Conservation (phyloP, 2,329 filamentous ascomycete species). For the Neofusicoccum ribis region DNA sequence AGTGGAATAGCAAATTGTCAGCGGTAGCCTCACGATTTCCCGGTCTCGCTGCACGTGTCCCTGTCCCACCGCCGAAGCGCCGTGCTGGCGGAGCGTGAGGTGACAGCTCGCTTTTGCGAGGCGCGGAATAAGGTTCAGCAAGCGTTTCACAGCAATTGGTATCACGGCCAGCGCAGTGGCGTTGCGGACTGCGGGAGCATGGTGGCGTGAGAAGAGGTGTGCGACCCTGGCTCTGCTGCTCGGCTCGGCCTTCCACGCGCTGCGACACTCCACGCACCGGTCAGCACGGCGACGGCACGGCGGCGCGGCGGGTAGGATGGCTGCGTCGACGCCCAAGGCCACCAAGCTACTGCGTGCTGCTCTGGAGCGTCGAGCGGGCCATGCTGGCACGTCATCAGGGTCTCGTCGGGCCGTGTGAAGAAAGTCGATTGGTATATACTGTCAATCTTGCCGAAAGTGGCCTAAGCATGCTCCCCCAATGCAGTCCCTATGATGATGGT, state of each 20-base stretch:
- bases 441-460: neutral
- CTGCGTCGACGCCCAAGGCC: neutral
- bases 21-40: too few relatives aligned
- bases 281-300: neutral
- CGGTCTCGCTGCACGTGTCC: neutral
- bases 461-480: neutral
- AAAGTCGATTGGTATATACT: slow-evolving; percentile 1
- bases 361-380: too few relatives aligned
- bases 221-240: neutral
- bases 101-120: neutral
- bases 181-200: neutral
- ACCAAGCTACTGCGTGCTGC: neutral
- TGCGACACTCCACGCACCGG: neutral
- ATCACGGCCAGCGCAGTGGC: neutral
- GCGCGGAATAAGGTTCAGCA: neutral
- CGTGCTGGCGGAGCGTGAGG: neutral
- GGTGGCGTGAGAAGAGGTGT: slow-evolving; percentile 14
- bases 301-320: neutral
- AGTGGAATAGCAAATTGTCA: too few relatives aligned
- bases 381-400: too few relatives aligned
- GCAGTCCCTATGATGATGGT: neutral
- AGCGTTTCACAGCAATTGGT: neutral
- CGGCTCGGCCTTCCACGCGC: neutral
- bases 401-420: neutral
- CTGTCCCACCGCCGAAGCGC: neutral